Evolutionary conservation across 495 filamentous ascomycete species (phyloP), one percentile per base, ranked within the genome.

Genomic region (Penicillium daleae): DNA sequence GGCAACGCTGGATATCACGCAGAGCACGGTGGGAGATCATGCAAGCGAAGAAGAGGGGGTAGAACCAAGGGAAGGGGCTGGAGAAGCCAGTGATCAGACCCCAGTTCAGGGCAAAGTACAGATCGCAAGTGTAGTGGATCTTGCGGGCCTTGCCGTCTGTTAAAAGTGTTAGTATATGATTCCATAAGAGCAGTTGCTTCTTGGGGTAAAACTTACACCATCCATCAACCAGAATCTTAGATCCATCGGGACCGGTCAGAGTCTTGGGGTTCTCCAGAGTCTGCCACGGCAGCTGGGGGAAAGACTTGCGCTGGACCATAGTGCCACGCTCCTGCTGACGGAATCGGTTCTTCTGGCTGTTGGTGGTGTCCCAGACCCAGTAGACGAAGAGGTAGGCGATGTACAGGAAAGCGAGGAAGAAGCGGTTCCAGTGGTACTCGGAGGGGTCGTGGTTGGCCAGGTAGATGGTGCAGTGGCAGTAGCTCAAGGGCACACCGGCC

Each of bases 391-490:
- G 80, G 73, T 97, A 99, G 33, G 82, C 76, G 19, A 81, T 74
- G 73, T 85, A 91, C 52, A 97, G 83, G 39, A 85, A 74, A 19
- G 72, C 82, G 24, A 96, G 78, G 62, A 88, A 85, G 61, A 77
- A 83, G 33, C 81, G 86, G 72, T 89, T 89, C 89, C 89, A 93
- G 62, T 83, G 86, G 76, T 98, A 99, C 22, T 83, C 83, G n/a
- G 84, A 81, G 1, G 95, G 93, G 64, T 89, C 78, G 76, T 97
- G 92, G 78, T 89, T 94, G 60, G 92, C 93, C 65, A 99, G 86
- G 80, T 93, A 99, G 70, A 99, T 82, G 37, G 90, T 93, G 83
- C 91, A 96, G 82, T 99, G 94, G 83, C 95, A 98, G 84, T 99
- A 99, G 61, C 87, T 92, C 48, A 98, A 82, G 15, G 95, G 95